phyloP scores from a whole-genome alignment of 306 rosid genomes.

The Cicer judaicum region DNA sequence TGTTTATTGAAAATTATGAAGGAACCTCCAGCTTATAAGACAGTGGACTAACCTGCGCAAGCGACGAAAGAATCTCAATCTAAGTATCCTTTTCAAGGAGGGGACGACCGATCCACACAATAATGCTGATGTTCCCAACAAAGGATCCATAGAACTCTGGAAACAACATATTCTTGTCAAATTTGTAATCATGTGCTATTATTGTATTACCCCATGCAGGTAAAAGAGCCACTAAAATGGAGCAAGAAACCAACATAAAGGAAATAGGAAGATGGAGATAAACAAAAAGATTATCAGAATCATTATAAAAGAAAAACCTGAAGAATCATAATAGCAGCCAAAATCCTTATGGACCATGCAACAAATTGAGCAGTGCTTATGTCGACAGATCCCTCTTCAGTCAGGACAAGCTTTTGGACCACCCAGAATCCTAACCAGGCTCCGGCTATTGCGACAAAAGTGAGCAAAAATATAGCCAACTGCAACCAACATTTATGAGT shows the following conservation, averaged over 20 bases:
- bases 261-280: slow-evolving; percentile 20
- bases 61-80: slow-evolving; percentile 66
- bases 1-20: slow-evolving; percentile 19
- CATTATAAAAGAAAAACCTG: slow-evolving; percentile 61
- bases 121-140: slow-evolving; percentile 69
- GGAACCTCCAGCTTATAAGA: slow-evolving; percentile 30
- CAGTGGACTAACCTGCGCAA: slow-evolving; percentile 57
- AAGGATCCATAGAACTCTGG: slow-evolving; percentile 83
- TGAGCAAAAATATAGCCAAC: slow-evolving; percentile 81
- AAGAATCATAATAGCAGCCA: slow-evolving; percentile 70
- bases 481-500: slow-evolving; percentile 55
- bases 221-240: slow-evolving; percentile 10
- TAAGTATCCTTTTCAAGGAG: slow-evolving; percentile 55
- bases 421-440: slow-evolving; percentile 98
- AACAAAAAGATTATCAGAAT: slow-evolving; percentile 6
- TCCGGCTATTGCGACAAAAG: slow-evolving; percentile 76
- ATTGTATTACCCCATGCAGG: slow-evolving; percentile 1
- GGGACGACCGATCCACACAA: slow-evolving; percentile 58
- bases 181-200: slow-evolving; percentile 20
- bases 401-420: slow-evolving; percentile 74
- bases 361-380: slow-evolving; percentile 75
- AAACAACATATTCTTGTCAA: slow-evolving; percentile 46
- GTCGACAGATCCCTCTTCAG: slow-evolving; percentile 88
- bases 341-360: slow-evolving; percentile 74
- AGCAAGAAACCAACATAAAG: slow-evolving; percentile 36